Base-by-base conservation (phyloP, 108 stramenopile species). In the Nannochloropsis gaditana region DNA sequence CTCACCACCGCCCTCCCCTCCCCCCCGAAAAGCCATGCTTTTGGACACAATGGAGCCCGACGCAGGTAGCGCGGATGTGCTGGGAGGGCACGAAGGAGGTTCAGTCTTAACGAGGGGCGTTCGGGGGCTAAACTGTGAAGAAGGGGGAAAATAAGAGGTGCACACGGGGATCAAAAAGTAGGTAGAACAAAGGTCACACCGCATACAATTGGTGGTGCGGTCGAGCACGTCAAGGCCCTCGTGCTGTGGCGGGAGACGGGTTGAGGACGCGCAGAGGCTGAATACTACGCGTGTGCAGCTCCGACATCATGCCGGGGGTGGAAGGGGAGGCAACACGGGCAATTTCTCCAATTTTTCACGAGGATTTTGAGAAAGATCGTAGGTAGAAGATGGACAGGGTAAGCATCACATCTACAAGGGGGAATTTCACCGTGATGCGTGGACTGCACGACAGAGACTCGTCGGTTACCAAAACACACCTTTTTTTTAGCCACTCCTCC, bases 401-500 rank as follows among this genome's bases (percentile, higher is more conserved):
- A n/a, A n/a, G n/a, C n/a, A n/a, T n/a, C n/a, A n/a, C n/a, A n/a
- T n/a, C n/a, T n/a, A n/a, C n/a, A n/a, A n/a, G n/a, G n/a, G n/a
- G n/a, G n/a, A n/a, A n/a, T n/a, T n/a, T n/a, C n/a, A n/a, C n/a
- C n/a, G n/a, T n/a, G n/a, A n/a, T n/a, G n/a, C n/a, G n/a, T n/a
- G n/a, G n/a, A n/a, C n/a, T n/a, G n/a, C n/a, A n/a, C n/a, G n/a
- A n/a, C 59, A 73, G n/a, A 4, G 2, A 73, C 5, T 19, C n/a
- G 15, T 5, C 4, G 2, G 15, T 73, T n/a, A 11, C 47, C 9
- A 15, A 4, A 2, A 73, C 59, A 2, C 59, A 73, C 59, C 59
- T 73, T 73, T 73, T 73, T 73, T n/a, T 73, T 73, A n/a, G 59
- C n/a, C 2, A 73, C 59, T n/a, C 59, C 59, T 15, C 59, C 59